Evolutionary conservation across 129 eudicot genomes (phyloP), one percentile per base, ranked within the genome.

Genomic region (Flaveria trinervia): DNA sequence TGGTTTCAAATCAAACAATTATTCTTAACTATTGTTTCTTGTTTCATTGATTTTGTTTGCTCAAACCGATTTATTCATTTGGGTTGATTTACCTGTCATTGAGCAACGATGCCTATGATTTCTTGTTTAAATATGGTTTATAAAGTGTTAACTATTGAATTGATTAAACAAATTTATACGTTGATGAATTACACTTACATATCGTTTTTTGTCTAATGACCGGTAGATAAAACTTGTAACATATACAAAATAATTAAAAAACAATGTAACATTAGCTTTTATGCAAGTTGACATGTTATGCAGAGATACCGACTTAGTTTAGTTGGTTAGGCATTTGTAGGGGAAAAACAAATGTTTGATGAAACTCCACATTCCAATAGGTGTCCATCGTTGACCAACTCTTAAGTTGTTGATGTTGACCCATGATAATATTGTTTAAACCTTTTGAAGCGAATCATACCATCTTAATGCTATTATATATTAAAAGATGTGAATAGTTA

Each of bases 331-430:
- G 70, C 70, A 16, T 65, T 65, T 65, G 7, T 12, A 15, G 49
- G 23, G 68, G 2, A 43, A 43, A 22, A 68, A 22, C 9, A 39
- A 77, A 23, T 77, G 80, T 66, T 67, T 20, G 74, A 77, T 77
- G 56, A 67, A 54, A 51, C 13, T 65, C 73, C 73, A 66, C 73
- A 49, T 36, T 4, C 6, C 15, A 46, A 12, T 20, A 39, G 48
- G 48, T 16, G 70, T 8, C 43, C 36, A 62, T 16, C n/a, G 49
- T 62, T 75, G 50, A 61, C 62, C 79, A 45, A 75, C 18, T 9
- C 28, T 25, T 15, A 50, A 30, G 36, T 17, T 50, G 41, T 36
- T 36, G 1, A 36, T 36, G 41, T 71, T 71, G 48, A 51, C 64
- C 60, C 18, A 71, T 15, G 11, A n/a, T 10, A 70, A 15, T 2